These are phyloP conservation scores for Hemileccinum impolitum DNA, from an alignment of 768 basidiomycete genomes.

Conservation along the genomic window DNA sequence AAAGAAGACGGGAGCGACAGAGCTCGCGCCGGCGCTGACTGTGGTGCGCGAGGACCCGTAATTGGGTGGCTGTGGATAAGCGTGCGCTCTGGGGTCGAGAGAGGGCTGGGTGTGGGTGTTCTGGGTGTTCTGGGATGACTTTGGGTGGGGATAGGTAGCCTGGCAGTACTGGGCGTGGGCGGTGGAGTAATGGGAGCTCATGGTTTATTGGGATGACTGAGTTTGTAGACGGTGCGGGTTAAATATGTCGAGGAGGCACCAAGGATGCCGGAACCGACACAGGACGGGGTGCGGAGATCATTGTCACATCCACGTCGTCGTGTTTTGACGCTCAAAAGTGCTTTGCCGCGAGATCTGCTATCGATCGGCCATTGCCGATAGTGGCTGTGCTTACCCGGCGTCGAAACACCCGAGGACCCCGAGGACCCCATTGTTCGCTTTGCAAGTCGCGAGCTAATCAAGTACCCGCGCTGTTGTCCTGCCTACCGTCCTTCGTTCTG, in stretches of 20 bases:
- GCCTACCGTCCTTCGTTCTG: background rate
- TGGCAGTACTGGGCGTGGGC: slow-evolving; percentile 16
- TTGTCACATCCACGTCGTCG: slow-evolving; percentile 8
- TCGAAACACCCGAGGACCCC: slow-evolving; percentile 4
- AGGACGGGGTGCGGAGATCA: slow-evolving; percentile 21
- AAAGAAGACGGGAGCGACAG: slow-evolving; percentile 59
- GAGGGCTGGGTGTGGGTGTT: slow-evolving; percentile 19
- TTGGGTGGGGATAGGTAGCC: slow-evolving; percentile 17
- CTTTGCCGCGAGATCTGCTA: slow-evolving; percentile 7
- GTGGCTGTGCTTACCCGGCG: slow-evolving; percentile 2
- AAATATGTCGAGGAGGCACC: slow-evolving; percentile 21
- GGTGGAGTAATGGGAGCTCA: slow-evolving; percentile 26
- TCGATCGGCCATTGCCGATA: slow-evolving; percentile 3
- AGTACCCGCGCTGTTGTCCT: background rate
- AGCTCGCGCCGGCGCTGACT: slow-evolving; percentile 48
- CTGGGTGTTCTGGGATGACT: slow-evolving; percentile 14
- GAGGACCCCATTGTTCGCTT: background rate
- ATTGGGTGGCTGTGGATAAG: slow-evolving; percentile 27
- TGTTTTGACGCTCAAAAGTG: slow-evolving; percentile 7
- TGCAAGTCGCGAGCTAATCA: background rate
- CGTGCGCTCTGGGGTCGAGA: slow-evolving; percentile 17
- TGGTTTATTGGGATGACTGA: slow-evolving; percentile 3
- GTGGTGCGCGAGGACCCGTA: slow-evolving; percentile 29
- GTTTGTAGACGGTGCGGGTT: slow-evolving; percentile 18
- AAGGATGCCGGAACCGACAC: slow-evolving; percentile 30